These are phyloP conservation scores for Aspergillus sp. DNA, from an alignment of 2,329 filamentous ascomycete species.

Conservation along the genomic window DNA sequence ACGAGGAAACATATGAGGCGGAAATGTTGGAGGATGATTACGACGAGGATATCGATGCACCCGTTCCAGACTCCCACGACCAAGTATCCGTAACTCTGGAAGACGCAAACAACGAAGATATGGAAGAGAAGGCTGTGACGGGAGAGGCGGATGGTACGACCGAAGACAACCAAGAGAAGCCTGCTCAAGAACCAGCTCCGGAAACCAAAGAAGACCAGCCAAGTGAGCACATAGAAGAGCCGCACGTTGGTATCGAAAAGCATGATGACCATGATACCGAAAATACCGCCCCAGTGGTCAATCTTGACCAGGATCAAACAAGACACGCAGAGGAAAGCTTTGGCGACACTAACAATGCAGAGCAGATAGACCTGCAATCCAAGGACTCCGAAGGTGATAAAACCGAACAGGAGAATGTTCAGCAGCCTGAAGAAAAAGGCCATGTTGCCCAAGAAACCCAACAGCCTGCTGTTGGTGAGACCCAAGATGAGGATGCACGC, in stretches of 20 bases:
- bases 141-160: background rate
- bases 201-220: slow-evolving; percentile 4
- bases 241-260: slow-evolving; percentile 2
- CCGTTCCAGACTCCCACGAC: slow-evolving; percentile 17
- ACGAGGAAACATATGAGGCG: slow-evolving; percentile 29
- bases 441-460: slow-evolving; percentile 10
- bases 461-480: slow-evolving; percentile 4
- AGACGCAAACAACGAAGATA: slow-evolving; percentile 3
- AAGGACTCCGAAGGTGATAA: slow-evolving; percentile 1
- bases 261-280: slow-evolving; percentile 4
- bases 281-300: slow-evolving; percentile 3
- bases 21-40: slow-evolving; percentile 38
- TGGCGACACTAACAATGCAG: slow-evolving; percentile 18
- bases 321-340: slow-evolving; percentile 3
- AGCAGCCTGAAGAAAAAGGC: slow-evolving; percentile 10
- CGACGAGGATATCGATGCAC: slow-evolving; percentile 28
- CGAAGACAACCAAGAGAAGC: slow-evolving; percentile 1
- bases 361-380: slow-evolving; percentile 6
- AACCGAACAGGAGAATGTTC: slow-evolving; percentile 2
- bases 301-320: slow-evolving; percentile 3
- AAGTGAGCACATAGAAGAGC: background rate
- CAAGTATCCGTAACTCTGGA: slow-evolving; percentile 7
- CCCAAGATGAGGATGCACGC: slow-evolving; percentile 3
- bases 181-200: background rate
- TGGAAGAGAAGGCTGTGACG: background rate